Evolutionary conservation across 2,329 filamentous ascomycete genomes (phyloP), one percentile per base, ranked within the genome.

Genomic region (Knoxdaviesia proteae): DNA sequence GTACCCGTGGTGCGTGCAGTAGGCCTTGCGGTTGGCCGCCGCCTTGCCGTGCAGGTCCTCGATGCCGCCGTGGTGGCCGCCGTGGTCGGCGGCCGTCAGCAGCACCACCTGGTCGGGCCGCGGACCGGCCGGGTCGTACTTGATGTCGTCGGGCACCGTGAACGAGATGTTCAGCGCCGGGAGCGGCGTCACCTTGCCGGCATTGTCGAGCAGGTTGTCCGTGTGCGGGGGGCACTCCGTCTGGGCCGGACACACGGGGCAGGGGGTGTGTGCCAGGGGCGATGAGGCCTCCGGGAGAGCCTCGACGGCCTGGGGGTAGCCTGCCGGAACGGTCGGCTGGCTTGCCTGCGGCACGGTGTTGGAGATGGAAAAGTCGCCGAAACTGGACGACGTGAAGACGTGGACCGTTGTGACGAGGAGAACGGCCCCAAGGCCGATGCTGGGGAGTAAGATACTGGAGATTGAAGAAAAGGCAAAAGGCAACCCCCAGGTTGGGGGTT

Each of bases 21-120:
- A 46, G n/a, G 45, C 42, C 42, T 44, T 39, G 31, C 45, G 45
- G 40, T 46, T 46, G 10, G 39, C 39, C 31, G 45, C 45, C 39
- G 42, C 40, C 10, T 42, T 42, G 34, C 42, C 45, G 32, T 46
- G 45, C 40, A 46, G 44, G n/a, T 46, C 36, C n/a, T 40, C 37
- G n/a, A 46, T 46, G 34, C 34, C 38, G 34, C 38, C 39, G 33
- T 46, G 45, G 39, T 46, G 45, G 20, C 45, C 45, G 36, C 45
- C 45, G 32, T 36, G 36, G n/a, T 46, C 45, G 36, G 45, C 45
- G 34, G 45, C 42, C 10, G 45, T 46, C 32, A 46, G 29, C 8
- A 46, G 34, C 29, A 46, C 42, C 11, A 46, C 42, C 39, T 46
- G 42, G 4, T 44, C 42, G 5, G 45, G 45, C 20, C 34, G 39